Percentiles rank a stretch among this genome's conserved stretches.
Conservation (phyloP, 495 filamentous ascomycete genomes). For the Thermothielavioides terrestris region DNA sequence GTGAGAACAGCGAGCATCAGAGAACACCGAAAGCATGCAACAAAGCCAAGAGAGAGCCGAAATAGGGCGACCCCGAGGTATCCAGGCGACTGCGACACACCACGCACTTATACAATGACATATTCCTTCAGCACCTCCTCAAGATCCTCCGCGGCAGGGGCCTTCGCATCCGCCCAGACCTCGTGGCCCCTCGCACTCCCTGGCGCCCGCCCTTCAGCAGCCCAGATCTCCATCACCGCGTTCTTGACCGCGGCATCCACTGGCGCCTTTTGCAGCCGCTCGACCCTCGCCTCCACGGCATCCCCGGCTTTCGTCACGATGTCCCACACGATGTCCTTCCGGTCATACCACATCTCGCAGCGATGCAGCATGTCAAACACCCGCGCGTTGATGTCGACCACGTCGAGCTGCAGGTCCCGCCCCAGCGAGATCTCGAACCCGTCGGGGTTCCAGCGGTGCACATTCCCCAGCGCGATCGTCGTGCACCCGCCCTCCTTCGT, state of each 20-base stretch:
- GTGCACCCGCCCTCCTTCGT: conserved; percentile 3
- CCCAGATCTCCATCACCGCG: conserved; percentile 38
- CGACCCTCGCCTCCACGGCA: conserved; percentile 21
- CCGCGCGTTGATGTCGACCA: conserved; percentile 19
- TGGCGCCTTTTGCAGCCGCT: conserved; percentile 25
- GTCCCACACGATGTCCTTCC: conserved; percentile 36
- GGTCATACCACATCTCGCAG: conserved; percentile 33
- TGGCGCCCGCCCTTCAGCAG: conserved; percentile 28
- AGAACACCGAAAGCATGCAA: neutral
- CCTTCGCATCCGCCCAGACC: conserved; percentile 9
- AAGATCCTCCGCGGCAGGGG: neutral
- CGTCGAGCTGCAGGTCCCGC: conserved; percentile 26
- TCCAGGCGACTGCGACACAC: too few species aligned
- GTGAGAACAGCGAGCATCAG: too few species aligned
- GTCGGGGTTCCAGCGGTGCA: conserved; percentile 9
- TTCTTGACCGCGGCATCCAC: conserved; percentile 28
- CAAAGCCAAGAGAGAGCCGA: neutral
- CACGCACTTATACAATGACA: conserved; percentile 12
- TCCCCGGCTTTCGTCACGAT: conserved; percentile 18
- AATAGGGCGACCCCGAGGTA: neutral
- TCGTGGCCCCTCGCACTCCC: conserved; percentile 13
- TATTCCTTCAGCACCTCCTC: conserved; percentile 13
- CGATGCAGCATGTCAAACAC: conserved; percentile 31
- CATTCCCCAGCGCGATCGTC: conserved; percentile 8
- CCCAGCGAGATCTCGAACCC: conserved; percentile 28